These are phyloP conservation scores for Trifolium pratense DNA, from an alignment of 306 rosid species.

Conservation along the genomic window DNA sequence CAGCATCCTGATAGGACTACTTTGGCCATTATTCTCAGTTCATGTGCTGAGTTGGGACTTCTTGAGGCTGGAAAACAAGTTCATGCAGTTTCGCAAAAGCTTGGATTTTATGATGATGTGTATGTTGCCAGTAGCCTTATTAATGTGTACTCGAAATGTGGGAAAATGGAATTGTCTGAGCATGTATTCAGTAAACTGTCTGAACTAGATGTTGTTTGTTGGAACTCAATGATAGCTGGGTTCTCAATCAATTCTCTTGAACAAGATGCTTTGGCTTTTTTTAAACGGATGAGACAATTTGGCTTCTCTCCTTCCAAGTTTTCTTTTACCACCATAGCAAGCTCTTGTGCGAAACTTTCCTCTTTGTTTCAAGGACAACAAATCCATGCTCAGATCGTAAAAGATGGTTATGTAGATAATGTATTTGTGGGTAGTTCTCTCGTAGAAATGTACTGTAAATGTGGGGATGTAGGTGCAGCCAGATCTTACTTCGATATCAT, in stretches of 20 bases:
- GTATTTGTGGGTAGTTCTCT: constrained; percentile 78
- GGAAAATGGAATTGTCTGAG: constrained; percentile 62
- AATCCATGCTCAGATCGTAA: constrained; percentile 65
- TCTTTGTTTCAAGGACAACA: constrained; percentile 71
- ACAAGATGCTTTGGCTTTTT: constrained; percentile 63
- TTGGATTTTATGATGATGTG: constrained; percentile 51
- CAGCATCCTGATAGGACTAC: constrained; percentile 67
- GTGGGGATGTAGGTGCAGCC: constrained; percentile 65
- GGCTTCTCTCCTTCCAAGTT: constrained; percentile 64
- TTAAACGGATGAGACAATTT: constrained; percentile 56
- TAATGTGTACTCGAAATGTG: constrained; percentile 71
- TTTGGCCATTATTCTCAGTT: constrained; percentile 68
- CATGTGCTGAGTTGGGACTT: constrained; percentile 66
- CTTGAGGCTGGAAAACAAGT: constrained; percentile 64
- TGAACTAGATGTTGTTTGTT: constrained; percentile 69
- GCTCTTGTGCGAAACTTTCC: constrained; percentile 73
- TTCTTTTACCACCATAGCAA: constrained; percentile 65
- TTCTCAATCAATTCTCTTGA: constrained; percentile 68
- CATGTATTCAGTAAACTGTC: constrained; percentile 56
- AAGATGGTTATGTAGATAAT: constrained; percentile 64
- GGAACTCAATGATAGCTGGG: constrained; percentile 80
- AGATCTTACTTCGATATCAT: constrained; percentile 55
- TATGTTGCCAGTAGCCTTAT: constrained; percentile 76
- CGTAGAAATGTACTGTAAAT: constrained; percentile 75
- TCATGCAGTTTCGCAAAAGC: constrained; percentile 63